These are phyloP conservation scores for Stephania yunnanensis DNA, from an alignment of 164 flowering plant genomes.

Conservation along the genomic window DNA sequence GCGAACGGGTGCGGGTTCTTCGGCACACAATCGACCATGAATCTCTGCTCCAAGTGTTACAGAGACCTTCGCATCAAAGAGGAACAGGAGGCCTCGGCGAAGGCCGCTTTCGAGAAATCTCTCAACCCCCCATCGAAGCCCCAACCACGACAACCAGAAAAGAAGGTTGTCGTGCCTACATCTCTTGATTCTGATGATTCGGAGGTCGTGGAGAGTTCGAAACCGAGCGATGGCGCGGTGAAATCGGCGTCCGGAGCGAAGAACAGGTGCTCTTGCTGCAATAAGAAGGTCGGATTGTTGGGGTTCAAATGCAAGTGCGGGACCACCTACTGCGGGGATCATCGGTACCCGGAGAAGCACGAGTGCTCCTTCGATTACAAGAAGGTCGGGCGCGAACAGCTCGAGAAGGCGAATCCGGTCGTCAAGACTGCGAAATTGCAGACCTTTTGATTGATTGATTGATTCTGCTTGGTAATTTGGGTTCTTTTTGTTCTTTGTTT, in stretches of 20 bases:
- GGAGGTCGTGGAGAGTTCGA: background rate
- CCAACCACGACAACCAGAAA: background rate
- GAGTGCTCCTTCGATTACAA: slow-evolving; percentile 15
- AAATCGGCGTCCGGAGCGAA: background rate
- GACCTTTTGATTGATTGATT: slow-evolving; percentile 6
- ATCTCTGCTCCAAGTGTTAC: slow-evolving; percentile 22
- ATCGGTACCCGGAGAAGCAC: slow-evolving; percentile 17
- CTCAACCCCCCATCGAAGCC: background rate
- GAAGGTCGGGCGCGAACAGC: slow-evolving; percentile 8
- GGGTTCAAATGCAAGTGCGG: slow-evolving; percentile 21
- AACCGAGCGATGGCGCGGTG: background rate
- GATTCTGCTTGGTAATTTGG: background rate
- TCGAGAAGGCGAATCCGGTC: slow-evolving; percentile 17
- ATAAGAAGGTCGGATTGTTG: slow-evolving; percentile 13
- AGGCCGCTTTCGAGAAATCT: slow-evolving; percentile 9
- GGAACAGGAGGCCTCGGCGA: slow-evolving; percentile 4
- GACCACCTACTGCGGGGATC: slow-evolving; percentile 12
- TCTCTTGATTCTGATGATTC: background rate
- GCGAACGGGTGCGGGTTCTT: slow-evolving; percentile 20
- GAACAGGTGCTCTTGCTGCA: slow-evolving; percentile 15
- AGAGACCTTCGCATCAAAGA: slow-evolving; percentile 1
- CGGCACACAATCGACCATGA: slow-evolving; percentile 13
- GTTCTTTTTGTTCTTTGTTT: background rate
- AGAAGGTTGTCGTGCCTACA: background rate
- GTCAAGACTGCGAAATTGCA: slow-evolving; percentile 13